phyloP scores from a whole-genome alignment of 345 rosid genomes.

The Euphorbia peplus region DNA sequence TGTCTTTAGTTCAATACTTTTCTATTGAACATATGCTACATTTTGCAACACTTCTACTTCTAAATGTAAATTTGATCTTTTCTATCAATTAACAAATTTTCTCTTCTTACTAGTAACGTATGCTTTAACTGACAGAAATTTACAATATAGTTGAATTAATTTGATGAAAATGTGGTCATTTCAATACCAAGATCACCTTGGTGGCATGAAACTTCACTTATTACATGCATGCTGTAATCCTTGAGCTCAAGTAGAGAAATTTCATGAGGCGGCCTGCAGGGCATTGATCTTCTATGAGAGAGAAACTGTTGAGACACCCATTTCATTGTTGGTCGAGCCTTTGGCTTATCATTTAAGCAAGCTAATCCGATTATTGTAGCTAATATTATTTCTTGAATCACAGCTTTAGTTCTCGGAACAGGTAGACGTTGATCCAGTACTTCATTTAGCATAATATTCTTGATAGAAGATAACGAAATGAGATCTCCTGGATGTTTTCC shows the following conservation, averaged over 20 bases:
- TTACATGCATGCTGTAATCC: not conserved
- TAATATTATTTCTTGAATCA: not conserved
- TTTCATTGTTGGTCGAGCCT: slow-evolving; percentile 18
- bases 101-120: not conserved
- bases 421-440: slow-evolving; percentile 15
- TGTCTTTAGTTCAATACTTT: slow-evolving; percentile 54
- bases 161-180: not conserved
- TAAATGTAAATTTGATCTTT: slow-evolving; percentile 1
- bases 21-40: slow-evolving; percentile 44
- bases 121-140: not conserved
- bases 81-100: not conserved
- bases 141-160: not conserved
- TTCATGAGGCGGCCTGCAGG: not conserved
- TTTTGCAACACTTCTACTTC: slow-evolving; percentile 2
- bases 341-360: slow-evolving; percentile 2
- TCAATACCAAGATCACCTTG: not conserved
- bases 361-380: not conserved
- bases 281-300: too few relatives aligned
- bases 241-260: not conserved
- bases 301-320: not conserved
- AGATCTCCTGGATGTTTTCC: slow-evolving; percentile 22
- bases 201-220: not conserved
- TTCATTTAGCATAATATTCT: slow-evolving; percentile 9
- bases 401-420: not conserved
- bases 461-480: slow-evolving; percentile 10